phyloP scores from a whole-genome alignment of 2,329 filamentous ascomycete species.

The Fusarium sublunatum region DNA sequence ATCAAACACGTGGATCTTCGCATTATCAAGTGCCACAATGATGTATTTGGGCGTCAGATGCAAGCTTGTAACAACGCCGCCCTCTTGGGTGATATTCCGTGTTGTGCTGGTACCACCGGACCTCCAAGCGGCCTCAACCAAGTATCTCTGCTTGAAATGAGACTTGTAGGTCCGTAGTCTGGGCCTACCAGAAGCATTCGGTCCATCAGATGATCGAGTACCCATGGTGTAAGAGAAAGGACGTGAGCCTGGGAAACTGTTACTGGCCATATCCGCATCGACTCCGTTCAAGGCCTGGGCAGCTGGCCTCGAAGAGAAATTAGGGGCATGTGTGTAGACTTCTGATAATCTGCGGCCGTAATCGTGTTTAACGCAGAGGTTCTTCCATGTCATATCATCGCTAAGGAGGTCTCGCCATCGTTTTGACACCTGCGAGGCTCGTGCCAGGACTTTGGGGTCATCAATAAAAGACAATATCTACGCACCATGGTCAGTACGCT shows the following conservation, averaged over 20 bases:
- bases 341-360: slow-evolving; percentile 74
- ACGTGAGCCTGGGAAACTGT: slow-evolving; percentile 59
- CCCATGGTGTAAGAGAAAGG: slow-evolving; percentile 52
- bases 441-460: slow-evolving; percentile 91
- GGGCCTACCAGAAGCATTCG: slow-evolving; percentile 51
- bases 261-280: slow-evolving; percentile 52
- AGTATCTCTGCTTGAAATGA: slow-evolving; percentile 96
- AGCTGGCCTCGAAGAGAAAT: slow-evolving; percentile 47
- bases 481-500: slow-evolving; percentile 10
- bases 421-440: slow-evolving; percentile 94
- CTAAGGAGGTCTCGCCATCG: slow-evolving; percentile 93
- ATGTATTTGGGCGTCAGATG: slow-evolving; percentile 97
- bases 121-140: slow-evolving; percentile 97
- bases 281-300: slow-evolving; percentile 48
- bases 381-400: slow-evolving; percentile 99
- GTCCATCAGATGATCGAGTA: slow-evolving; percentile 68
- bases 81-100: slow-evolving; percentile 93
- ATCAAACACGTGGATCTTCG: slow-evolving; percentile 98
- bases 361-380: slow-evolving; percentile 94
- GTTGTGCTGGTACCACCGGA: slow-evolving; percentile 87
- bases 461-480: slow-evolving; percentile 97
- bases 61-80: slow-evolving; percentile 94
- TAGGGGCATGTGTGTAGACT: slow-evolving; percentile 53
- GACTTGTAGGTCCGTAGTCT: slow-evolving; percentile 89
- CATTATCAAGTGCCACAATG: slow-evolving; percentile 96